Evolutionary conservation across 106 monocot genomes (phyloP).

Genomic region (Allium cepa): DNA sequence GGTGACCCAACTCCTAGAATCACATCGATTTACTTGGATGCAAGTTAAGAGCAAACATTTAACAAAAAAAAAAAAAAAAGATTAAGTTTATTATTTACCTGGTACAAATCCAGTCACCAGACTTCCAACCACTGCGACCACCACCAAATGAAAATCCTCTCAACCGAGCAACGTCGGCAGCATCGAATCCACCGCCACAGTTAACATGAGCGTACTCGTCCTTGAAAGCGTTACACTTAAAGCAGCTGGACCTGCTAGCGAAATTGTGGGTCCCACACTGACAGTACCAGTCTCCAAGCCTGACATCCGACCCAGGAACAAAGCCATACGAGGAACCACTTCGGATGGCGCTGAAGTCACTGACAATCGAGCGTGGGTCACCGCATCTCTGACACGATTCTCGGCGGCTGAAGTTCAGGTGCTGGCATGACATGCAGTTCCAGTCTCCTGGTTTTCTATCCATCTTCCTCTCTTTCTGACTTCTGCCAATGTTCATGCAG

Average conservation of each 20-base stretch:
- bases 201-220: conserved; percentile 32
- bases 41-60: no score
- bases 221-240: conserved; percentile 73
- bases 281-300: conserved; percentile 97
- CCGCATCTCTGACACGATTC: conserved; percentile 86
- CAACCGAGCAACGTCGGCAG: conserved; percentile 37
- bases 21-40: no score
- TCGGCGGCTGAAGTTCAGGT: conserved; percentile 95
- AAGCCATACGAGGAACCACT: conserved; percentile 35
- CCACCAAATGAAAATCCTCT: conserved; percentile 90
- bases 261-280: conserved; percentile 88
- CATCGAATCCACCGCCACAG: conserved; percentile 3
- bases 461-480: conserved; percentile 32
- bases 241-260: conserved; percentile 87
- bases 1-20: no score
- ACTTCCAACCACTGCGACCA: background rate
- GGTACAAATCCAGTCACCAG: background rate
- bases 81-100: background rate
- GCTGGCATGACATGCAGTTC: conserved; percentile 85
- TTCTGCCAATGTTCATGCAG: background rate
- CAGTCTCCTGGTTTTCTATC: conserved; percentile 97
- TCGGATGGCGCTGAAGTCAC: conserved; percentile 20
- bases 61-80: no score
- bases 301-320: conserved; percentile 51
- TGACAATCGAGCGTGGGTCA: conserved; percentile 27